These are phyloP conservation scores for Fraxinus velutina DNA, from an alignment of 305 asterid genomes.

Conservation along the genomic window DNA sequence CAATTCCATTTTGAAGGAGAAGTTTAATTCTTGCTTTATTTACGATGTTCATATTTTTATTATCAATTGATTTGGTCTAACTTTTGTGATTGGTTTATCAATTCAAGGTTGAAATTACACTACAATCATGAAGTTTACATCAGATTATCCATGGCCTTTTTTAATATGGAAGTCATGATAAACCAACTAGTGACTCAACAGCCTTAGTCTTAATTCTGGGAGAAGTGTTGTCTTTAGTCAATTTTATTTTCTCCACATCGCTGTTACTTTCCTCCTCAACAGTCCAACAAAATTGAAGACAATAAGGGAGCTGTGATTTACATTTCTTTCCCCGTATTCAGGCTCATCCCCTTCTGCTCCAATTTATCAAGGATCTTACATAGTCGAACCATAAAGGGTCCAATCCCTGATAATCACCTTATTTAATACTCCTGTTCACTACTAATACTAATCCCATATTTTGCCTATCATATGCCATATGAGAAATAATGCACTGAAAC, in stretches of 20 bases:
- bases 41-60: too few species aligned
- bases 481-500: not conserved
- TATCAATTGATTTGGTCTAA: not conserved
- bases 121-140: too few species aligned
- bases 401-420: not conserved
- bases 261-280: not conserved
- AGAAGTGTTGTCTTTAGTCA: not conserved
- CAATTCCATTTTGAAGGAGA: not conserved
- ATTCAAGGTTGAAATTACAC: too few species aligned
- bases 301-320: not conserved
- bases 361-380: not conserved
- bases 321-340: not conserved
- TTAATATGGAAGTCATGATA: not conserved
- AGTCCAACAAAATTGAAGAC: not conserved
- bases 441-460: not conserved
- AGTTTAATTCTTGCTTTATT: not conserved
- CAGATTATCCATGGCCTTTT: too few species aligned
- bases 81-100: not conserved
- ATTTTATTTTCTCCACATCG: not conserved
- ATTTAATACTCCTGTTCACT: not conserved
- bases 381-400: not conserved
- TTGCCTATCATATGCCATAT: not conserved
- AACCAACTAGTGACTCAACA: not conserved
- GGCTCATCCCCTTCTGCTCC: not conserved
- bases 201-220: not conserved